Evolutionary conservation across 2,329 filamentous ascomycete genomes (phyloP), one percentile per base, ranked within the genome.

Genomic region (Knoxdaviesia capensis): DNA sequence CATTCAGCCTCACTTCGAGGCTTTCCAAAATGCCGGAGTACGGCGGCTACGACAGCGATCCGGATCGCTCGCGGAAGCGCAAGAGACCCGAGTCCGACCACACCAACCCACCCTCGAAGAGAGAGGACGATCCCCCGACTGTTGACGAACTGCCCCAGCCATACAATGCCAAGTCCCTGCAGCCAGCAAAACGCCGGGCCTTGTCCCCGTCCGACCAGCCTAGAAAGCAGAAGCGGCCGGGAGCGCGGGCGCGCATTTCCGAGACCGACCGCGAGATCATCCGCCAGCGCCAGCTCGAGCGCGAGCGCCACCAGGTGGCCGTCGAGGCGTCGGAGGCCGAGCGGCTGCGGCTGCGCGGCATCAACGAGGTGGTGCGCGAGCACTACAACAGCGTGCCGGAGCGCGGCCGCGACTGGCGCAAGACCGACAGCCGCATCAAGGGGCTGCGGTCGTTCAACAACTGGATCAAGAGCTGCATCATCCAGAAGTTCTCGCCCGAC

Each of bases 341-440:
- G 42, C 53, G 59, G 7, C 59, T 60, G 41, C 59, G 63, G 37
- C 59, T 60, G 37, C 61, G 64, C 33, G 63, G 77, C 40, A 77
- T 77, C 37, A 77, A 87, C 51, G 85, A 96, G 53, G 78, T 93
- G 6, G 90, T 96, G 40, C 75, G 79, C 41, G 79, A 93, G 49
- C 88, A 94, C 59, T 98, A 98, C 68, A 98, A 98, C 59, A 79
- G 82, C 34, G 88, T 96, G 0, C 88, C 88, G 0, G 82, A 98
- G 63, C 75, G 87, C 31, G 90, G 90, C 8, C 76, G 88, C 42
- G 86, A 94, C 53, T 98, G 90, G 88, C 76, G 90, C 40, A 85
- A 81, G 56, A 93, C 85, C 6, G 86, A 93, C 53, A 93, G 83
- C 58, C 80, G 83, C 53, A 98, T 98, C 65, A 94, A 92, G 62